Base-by-base conservation (phyloP, 176 grass and related monocot genomes). In the Lolium perenne region DNA sequence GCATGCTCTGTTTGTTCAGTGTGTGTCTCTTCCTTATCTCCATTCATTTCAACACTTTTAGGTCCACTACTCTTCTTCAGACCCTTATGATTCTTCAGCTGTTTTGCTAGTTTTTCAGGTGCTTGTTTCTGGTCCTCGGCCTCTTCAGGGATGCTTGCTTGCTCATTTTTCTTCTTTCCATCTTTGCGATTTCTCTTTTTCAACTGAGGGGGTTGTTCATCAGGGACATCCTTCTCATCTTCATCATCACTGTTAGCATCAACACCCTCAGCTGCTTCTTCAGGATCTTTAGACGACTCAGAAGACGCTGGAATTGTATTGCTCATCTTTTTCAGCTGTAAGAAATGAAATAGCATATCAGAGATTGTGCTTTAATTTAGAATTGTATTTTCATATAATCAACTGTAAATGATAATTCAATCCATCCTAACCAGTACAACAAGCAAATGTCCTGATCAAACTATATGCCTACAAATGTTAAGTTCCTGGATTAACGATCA, bases 311-410 rank as follows among this genome's bases (percentile, higher is more conserved):
- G 89, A 32, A 91, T 91, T 35, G 85, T 91, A 89, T 98, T 98
- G 86, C 93, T 98, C 4, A 98, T 46, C 84, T 98, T 98, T 78
- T 98, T 98, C 71, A 98, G 88, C 96, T 98, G 90, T 40, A 77
- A 7, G 48, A 66, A 86, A 87, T 48, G 20, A 65, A 56, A 77
- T 64, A 58, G 17, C 13, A 23, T 10, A 79, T 90, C 29, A 82
- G 38, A 38, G 71, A 77, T 53, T 69, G 40, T 71, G 15, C 22
- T 62, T 2, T 35, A 13, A 40, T 53, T 32, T 40, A 32, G 4
- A 21, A 9, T 26, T 62, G 57, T 79, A 67, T 21, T 50, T 32
- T 43, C 25, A 71, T 48, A 3, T 16, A 38, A 63, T 77, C 64
- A 83, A 10, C 21, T 18, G 14, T 13, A 76, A 10, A 12, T 25